phyloP scores from a whole-genome alignment of 805 yeast genomes.

The Priceomyces medius region DNA sequence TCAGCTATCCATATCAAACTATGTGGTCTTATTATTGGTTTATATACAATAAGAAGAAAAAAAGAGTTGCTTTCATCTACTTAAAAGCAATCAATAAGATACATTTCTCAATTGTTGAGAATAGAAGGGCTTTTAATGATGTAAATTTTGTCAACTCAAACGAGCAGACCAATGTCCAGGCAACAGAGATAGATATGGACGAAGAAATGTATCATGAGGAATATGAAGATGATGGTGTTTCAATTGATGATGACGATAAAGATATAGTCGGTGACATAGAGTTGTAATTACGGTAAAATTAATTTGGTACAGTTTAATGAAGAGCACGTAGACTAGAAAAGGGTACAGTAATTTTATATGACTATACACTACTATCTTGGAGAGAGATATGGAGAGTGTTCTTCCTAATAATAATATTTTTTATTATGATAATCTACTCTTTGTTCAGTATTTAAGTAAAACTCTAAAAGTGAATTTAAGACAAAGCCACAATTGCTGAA shows the following conservation, averaged over 20 bases:
- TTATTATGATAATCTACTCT: no score
- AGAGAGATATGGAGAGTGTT: no score
- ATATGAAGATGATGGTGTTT: conserved; percentile 22
- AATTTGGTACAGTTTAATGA: not conserved
- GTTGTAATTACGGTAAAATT: conserved; percentile 1
- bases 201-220: conserved; percentile 23
- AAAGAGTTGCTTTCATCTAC: conserved; percentile 85
- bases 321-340: no score
- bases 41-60: conserved; percentile 84
- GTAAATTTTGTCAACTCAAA: conserved; percentile 8
- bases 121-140: conserved; percentile 13
- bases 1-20: conserved; percentile 45
- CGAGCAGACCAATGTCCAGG: conserved; percentile 12
- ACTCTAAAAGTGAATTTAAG: no score
- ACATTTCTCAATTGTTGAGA: conserved; percentile 33
- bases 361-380: no score
- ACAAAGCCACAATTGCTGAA: no score
- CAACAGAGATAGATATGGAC: conserved; percentile 23
- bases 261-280: conserved; percentile 42
- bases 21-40: conserved; percentile 87
- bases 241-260: conserved; percentile 22
- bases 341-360: no score
- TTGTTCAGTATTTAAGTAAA: no score
- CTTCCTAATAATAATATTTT: no score
- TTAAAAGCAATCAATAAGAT: conserved; percentile 50